A percentile compares a stretch with the other conserved stretches of the same genome.
Conservation (phyloP, 2,329 filamentous ascomycete genomes). For the Pseudogymnoascus sp. region DNA sequence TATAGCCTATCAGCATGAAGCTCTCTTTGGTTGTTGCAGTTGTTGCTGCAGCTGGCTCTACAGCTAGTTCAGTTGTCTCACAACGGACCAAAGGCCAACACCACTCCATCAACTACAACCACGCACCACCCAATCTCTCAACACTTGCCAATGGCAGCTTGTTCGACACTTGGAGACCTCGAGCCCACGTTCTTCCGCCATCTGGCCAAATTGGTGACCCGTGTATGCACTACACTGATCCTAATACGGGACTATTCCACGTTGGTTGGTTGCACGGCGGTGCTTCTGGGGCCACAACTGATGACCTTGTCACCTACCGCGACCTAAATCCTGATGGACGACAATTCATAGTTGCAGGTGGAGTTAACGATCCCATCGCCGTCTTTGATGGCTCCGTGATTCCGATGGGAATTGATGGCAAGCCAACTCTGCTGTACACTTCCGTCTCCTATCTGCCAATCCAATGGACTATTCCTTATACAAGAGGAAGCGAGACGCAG, state of each 20-base stretch:
- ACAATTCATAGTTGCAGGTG: slow-evolving; percentile 19
- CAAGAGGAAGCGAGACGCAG: slow-evolving; percentile 38
- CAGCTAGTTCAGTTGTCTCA: background rate
- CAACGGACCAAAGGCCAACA: background rate
- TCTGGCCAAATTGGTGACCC: slow-evolving; percentile 36
- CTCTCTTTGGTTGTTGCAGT: background rate
- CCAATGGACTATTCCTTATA: slow-evolving; percentile 38
- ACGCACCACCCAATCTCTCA: slow-evolving; percentile 32
- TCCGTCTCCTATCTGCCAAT: slow-evolving; percentile 37
- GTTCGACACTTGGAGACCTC: slow-evolving; percentile 27
- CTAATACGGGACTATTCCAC: slow-evolving; percentile 36
- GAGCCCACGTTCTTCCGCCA: slow-evolving; percentile 33
- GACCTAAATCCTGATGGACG: slow-evolving; percentile 25
- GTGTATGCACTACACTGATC: slow-evolving; percentile 38
- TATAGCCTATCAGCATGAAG: background rate
- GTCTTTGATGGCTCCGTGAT: slow-evolving; percentile 40
- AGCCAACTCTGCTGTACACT: slow-evolving; percentile 37
- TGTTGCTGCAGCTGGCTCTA: background rate
- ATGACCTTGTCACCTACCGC: slow-evolving; percentile 35
- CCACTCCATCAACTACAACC: slow-evolving; percentile 28
- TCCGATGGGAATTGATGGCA: slow-evolving; percentile 34
- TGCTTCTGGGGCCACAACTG: slow-evolving; percentile 32
- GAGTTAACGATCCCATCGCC: slow-evolving; percentile 36
- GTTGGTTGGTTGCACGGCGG: slow-evolving; percentile 35
- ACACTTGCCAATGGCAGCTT: slow-evolving; percentile 31